Base-by-base conservation (phyloP, 106 monocot species). In the Amphibolis antarctica region DNA sequence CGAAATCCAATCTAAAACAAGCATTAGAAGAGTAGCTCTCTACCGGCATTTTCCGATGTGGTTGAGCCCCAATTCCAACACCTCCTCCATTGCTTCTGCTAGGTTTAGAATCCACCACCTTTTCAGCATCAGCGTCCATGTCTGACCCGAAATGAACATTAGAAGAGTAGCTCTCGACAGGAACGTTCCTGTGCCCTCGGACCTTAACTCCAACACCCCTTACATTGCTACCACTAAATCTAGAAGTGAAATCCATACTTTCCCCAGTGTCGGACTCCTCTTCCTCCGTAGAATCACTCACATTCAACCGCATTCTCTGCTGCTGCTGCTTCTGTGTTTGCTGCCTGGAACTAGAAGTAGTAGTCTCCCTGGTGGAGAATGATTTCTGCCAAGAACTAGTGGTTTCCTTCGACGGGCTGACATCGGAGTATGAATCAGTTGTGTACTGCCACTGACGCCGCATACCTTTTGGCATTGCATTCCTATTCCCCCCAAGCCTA, bases 401-500 rank as follows among this genome's bases (percentile, higher is more conserved):
- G 11, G 36, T 36, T 36, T 80, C 84, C 48, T 67, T 73, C 0
- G 89, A 84, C 12, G 86, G 82, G 60, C 86, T 87, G 36, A 86
- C 44, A 25, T 89, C 96, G 25, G 89, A 89, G 63, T 80, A 90
- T 0, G 78, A 76, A 46, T 89, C 84, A 53, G 82, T 82, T 0
- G 78, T 82, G 44, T 82, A 86, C 13, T 77, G 62, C n/a, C 42
- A 51, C 70, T 56, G 69, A 53, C n/a, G 46, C 9, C 55, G 22
- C 1, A 5, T 13, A 18, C n/a, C 53, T 4, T 36, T 36, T 9
- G 54, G 36, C 4, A 54, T 57, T 17, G 26, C 49, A 50, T 61
- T 69, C 23, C 65, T 47, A 29, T 42, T 47, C 5, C 7, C 53
- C 21, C 13, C 50, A 62, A 28, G 45, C 30, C 28, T 28, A 42